Percentiles rank a stretch among this genome's conserved stretches.
Evolutionary conservation across 2,329 filamentous ascomycete species (phyloP).

Genomic region (Fusarium sarcochroum): DNA sequence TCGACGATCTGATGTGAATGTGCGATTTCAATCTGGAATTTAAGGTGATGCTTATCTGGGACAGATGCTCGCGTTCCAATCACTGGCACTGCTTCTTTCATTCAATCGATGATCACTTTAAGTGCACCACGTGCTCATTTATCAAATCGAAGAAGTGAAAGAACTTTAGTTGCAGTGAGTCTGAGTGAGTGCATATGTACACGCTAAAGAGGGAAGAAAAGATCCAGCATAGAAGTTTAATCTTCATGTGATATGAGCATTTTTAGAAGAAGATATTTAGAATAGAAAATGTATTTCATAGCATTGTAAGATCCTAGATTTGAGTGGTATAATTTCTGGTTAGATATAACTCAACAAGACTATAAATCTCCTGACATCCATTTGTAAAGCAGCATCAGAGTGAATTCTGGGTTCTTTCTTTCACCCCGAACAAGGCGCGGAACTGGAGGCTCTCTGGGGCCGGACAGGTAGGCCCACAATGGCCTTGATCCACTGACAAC

Average conservation of each 20-base stretch:
- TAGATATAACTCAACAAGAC: no score
- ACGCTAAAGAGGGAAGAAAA: no score
- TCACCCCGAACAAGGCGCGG: not conserved
- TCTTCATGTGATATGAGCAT: no score
- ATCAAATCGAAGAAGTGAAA: not conserved
- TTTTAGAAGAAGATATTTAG: no score
- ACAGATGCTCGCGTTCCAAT: not conserved
- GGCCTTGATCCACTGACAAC: conserved; percentile 1
- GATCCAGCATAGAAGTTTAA: no score
- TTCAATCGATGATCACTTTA: not conserved
- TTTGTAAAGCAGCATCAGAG: no score
- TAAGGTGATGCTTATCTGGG: conserved; percentile 1
- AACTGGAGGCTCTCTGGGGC: not conserved
- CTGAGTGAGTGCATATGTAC: no score
- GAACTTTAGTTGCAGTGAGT: not conserved
- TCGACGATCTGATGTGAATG: not conserved
- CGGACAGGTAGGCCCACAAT: not conserved
- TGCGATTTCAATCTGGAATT: conserved; percentile 4
- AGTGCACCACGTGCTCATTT: conserved; percentile 3
- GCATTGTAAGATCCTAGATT: no score
- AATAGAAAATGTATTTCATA: no score
- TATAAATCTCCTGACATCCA: no score
- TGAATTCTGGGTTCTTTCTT: not conserved
- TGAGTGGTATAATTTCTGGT: no score
- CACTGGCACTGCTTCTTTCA: not conserved